phyloP scores from a whole-genome alignment of 176 grass and related monocot species.

The Zea luxurians region DNA sequence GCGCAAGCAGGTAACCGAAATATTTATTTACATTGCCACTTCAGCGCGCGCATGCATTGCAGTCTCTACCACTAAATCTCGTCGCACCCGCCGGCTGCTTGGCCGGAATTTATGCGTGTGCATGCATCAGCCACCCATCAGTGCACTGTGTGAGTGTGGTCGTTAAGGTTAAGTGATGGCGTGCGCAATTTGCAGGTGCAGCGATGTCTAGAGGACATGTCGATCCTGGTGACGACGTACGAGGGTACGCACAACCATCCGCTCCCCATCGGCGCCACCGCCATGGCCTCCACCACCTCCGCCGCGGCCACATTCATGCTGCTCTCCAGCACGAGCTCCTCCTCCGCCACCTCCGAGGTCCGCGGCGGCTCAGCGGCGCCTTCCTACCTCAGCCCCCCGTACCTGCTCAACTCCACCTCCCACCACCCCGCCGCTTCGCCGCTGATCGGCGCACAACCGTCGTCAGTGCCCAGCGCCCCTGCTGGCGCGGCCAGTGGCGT shows the following conservation, averaged over 20 bases:
- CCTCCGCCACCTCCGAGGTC: constrained; percentile 51
- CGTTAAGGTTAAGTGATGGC: not conserved
- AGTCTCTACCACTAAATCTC: not conserved
- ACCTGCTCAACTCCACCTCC: constrained; percentile 55
- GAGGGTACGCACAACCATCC: constrained; percentile 99
- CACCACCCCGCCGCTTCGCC: constrained; percentile 25
- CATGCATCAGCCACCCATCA: not conserved
- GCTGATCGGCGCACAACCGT: not conserved
- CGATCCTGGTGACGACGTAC: constrained; percentile 95
- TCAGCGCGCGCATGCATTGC: not conserved
- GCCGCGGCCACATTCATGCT: constrained; percentile 75
- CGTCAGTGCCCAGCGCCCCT: not conserved
- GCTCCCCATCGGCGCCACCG: constrained; percentile 84
- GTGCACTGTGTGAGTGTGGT: not conserved
- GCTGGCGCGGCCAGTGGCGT: not conserved
- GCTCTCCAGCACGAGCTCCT: constrained; percentile 57
- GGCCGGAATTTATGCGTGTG: not conserved
- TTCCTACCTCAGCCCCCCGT: constrained; percentile 66
- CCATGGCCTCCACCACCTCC: constrained; percentile 82
- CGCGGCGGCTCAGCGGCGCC: constrained; percentile 36
- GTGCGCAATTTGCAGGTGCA: constrained; percentile 54
- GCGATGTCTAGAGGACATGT: constrained; percentile 92
- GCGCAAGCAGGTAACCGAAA: constrained; percentile 69
- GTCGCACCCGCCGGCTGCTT: not conserved
- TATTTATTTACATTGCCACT: not conserved